Evolutionary conservation across 768 basidiomycete species (phyloP).

Genomic region (Tubosaeta sp.): DNA sequence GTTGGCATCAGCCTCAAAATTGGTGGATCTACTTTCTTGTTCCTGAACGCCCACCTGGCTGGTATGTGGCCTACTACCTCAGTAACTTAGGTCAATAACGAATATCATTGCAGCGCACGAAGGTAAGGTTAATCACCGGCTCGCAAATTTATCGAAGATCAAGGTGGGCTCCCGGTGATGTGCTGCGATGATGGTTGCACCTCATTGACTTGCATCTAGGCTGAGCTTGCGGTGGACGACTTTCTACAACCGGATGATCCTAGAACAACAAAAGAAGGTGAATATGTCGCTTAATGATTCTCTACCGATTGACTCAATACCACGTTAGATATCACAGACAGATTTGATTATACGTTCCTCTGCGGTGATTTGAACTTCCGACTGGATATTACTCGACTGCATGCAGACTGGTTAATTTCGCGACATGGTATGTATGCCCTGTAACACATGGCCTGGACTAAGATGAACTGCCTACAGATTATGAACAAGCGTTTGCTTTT

Average conservation of each 20-base stretch:
- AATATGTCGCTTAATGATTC: background rate
- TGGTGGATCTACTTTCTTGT: constrained; percentile 77
- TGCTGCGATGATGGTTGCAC: background rate
- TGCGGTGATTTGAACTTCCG: constrained; percentile 93
- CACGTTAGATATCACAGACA: constrained; percentile 67
- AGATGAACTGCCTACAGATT: constrained; percentile 47
- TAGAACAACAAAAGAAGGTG: constrained; percentile 68
- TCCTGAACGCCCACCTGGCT: constrained; percentile 89
- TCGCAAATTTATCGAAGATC: constrained; percentile 86
- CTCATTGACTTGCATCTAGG: constrained; percentile 35
- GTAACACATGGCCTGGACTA: background rate
- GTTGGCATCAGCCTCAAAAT: constrained; percentile 88
- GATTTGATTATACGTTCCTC: constrained; percentile 85
- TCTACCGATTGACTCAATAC: constrained; percentile 7
- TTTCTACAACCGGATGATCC: constrained; percentile 66
- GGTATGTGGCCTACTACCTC: constrained; percentile 38
- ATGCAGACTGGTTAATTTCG: constrained; percentile 92
- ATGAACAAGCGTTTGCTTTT: constrained; percentile 80
- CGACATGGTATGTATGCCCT: constrained; percentile 52
- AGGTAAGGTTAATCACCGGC: constrained; percentile 68
- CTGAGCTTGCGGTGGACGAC: constrained; percentile 73
- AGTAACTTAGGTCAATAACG: background rate
- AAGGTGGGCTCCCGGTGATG: constrained; percentile 44
- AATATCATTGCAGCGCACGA: constrained; percentile 56
- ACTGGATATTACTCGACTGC: constrained; percentile 80